These are phyloP conservation scores for Ajuga reptans DNA, from an alignment of 305 asterid species.

Conservation along the genomic window DNA sequence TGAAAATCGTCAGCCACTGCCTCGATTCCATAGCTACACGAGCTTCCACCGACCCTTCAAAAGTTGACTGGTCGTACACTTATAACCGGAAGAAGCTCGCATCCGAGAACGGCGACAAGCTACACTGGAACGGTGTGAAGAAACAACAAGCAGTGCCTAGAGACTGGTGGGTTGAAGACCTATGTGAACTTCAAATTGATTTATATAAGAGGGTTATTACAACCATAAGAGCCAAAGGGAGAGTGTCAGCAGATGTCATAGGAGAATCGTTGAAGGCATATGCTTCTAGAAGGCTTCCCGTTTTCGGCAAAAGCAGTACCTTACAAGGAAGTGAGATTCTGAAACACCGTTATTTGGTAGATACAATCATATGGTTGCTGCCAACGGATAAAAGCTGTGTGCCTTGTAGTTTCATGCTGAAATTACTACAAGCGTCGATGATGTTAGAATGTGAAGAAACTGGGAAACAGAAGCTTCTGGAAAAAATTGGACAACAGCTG, in stretches of 20 bases:
- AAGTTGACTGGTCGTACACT: constrained; percentile 81
- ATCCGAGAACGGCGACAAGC: constrained; percentile 44
- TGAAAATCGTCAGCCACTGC: constrained; percentile 57
- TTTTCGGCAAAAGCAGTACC: constrained; percentile 34
- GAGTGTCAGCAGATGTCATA: constrained; percentile 41
- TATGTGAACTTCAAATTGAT: constrained; percentile 69
- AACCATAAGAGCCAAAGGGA: constrained; percentile 48
- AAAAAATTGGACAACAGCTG: constrained; percentile 48
- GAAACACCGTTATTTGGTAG: constrained; percentile 50
- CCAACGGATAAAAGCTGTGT: constrained; percentile 46
- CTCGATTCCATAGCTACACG: constrained; percentile 57
- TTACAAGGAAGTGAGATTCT: constrained; percentile 35
- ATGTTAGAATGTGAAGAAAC: constrained; percentile 52
- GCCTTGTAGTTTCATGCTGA: constrained; percentile 53
- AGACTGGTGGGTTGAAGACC: constrained; percentile 94
- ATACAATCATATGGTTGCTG: constrained; percentile 40
- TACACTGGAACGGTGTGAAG: constrained; percentile 52
- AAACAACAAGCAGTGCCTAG: constrained; percentile 50
- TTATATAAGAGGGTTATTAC: constrained; percentile 52
- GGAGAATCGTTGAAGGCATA: constrained; percentile 67
- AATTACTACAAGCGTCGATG: constrained; percentile 47
- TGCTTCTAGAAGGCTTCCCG: constrained; percentile 45
- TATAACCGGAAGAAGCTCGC: constrained; percentile 56
- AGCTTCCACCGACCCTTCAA: constrained; percentile 54
- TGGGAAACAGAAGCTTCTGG: constrained; percentile 41